Percentiles rank a stretch among this genome's conserved stretches.
Conservation (phyloP, 1,139 yeast genomes). For the Candida smagusa region DNA sequence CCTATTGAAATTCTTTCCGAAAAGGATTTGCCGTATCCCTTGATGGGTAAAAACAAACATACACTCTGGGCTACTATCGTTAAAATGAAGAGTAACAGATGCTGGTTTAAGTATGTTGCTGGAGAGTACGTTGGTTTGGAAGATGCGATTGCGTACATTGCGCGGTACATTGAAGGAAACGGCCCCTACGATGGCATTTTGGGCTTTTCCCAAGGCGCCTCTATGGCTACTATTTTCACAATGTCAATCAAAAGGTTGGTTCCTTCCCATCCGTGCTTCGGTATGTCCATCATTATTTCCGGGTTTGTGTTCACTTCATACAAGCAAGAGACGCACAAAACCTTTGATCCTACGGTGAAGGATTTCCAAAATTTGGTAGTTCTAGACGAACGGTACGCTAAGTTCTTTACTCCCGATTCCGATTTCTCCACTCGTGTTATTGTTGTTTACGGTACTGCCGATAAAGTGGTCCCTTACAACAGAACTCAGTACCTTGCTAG, state of each 20-base stretch:
- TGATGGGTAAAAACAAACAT: constrained; percentile 16
- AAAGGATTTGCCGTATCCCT: not conserved
- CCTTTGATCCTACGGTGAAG: constrained; percentile 2
- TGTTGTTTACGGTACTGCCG: constrained; percentile 29
- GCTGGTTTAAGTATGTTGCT: constrained; percentile 35
- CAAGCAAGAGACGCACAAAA: constrained; percentile 3
- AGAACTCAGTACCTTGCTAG: constrained; percentile 25
- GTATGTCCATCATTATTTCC: constrained; percentile 48
- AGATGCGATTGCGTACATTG: constrained; percentile 36
- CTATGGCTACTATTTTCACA: constrained; percentile 60
- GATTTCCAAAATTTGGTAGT: constrained; percentile 1
- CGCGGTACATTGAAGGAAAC: constrained; percentile 51
- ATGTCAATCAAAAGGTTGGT: constrained; percentile 37
- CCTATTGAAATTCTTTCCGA: not conserved
- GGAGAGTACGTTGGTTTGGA: constrained; percentile 35
- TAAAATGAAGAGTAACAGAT: constrained; percentile 50
- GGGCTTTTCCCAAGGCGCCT: constrained; percentile 95
- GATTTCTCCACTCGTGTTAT: constrained; percentile 21
- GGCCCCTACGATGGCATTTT: constrained; percentile 89
- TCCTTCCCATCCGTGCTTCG: constrained; percentile 41
- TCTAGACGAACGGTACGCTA: constrained; percentile 8
- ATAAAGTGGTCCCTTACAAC: constrained; percentile 31
- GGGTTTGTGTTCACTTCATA: constrained; percentile 56
- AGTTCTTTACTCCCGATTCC: constrained; percentile 17
- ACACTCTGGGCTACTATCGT: constrained; percentile 30